These are phyloP conservation scores for Berkeleyomyces basicola DNA, from an alignment of 2,329 filamentous ascomycete species.

Conservation along the genomic window DNA sequence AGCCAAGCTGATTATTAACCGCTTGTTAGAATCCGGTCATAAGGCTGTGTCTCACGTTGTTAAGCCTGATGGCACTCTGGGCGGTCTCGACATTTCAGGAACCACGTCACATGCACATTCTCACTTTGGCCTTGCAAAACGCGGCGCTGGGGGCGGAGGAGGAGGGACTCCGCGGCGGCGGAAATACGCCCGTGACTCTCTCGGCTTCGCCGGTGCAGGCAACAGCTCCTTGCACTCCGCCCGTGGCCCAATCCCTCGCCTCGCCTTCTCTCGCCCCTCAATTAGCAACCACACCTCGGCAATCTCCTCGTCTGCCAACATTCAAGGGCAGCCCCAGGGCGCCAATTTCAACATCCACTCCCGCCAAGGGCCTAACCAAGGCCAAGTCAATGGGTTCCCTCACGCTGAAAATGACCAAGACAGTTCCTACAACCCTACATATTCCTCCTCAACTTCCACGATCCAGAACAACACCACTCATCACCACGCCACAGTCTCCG, in stretches of 20 bases:
- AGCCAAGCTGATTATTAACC: conserved; percentile 60
- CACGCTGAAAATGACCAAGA: background rate
- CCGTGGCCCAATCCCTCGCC: conserved; percentile 3
- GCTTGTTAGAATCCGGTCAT: conserved; percentile 61
- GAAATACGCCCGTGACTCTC: conserved; percentile 11
- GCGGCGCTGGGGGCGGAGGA: conserved; percentile 9
- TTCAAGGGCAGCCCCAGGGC: conserved; percentile 3
- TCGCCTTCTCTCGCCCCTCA: conserved; percentile 7
- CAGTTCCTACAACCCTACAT: background rate
- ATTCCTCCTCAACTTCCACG: conserved; percentile 3
- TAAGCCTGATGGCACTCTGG: conserved; percentile 48
- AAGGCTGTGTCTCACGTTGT: conserved; percentile 66
- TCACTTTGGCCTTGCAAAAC: conserved; percentile 13
- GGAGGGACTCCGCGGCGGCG: conserved; percentile 11
- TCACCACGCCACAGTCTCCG: conserved; percentile 2
- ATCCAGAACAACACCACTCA: conserved; percentile 9
- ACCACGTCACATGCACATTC: conserved; percentile 13
- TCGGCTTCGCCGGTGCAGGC: conserved; percentile 8
- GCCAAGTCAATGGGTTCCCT: conserved; percentile 12
- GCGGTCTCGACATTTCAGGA: conserved; percentile 12
- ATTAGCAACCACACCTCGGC: background rate
- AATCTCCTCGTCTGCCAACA: conserved; percentile 7
- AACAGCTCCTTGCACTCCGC: background rate
- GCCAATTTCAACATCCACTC: background rate
- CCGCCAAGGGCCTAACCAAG: conserved; percentile 6